Percentiles rank a stretch among this genome's conserved stretches.
phyloP scores from a whole-genome alignment of 305 asterid species.

The Lippia alba region DNA sequence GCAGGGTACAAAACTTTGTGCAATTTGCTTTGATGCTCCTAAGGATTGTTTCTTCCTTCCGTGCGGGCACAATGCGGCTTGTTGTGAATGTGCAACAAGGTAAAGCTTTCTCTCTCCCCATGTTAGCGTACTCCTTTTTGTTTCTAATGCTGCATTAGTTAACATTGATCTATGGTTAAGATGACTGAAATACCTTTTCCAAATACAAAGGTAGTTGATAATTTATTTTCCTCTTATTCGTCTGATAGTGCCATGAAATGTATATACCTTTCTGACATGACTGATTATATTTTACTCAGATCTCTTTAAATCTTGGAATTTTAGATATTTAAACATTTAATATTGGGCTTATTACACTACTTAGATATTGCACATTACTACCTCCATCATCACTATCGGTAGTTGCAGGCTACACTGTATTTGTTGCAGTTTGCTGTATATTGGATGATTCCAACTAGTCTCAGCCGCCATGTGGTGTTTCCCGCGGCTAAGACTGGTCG shows the following conservation, averaged over 20 bases:
- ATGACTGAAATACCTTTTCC: neutral
- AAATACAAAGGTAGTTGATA: too few species aligned
- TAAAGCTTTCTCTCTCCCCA: slow-evolving; percentile 29
- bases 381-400: too few species aligned
- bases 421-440: too few species aligned
- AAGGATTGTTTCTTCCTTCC: slow-evolving; percentile 85
- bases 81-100: slow-evolving; percentile 86
- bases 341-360: too few species aligned
- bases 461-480: too few species aligned
- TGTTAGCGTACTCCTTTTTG: slow-evolving; percentile 2
- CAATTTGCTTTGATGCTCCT: slow-evolving; percentile 88
- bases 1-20: slow-evolving; percentile 56
- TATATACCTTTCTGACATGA: neutral
- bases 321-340: too few species aligned
- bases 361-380: too few species aligned
- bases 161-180: slow-evolving; percentile 8
- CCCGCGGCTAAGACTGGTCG: too few species aligned
- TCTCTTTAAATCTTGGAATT: too few species aligned
- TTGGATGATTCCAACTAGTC: too few species aligned
- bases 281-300: slow-evolving; percentile 9
- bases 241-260: slow-evolving; percentile 6
- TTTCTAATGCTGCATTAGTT: neutral
- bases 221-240: neutral
- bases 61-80: slow-evolving; percentile 86
- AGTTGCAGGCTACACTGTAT: too few species aligned